Base-by-base conservation (phyloP, 2,329 filamentous ascomycete species). In the Paracoccidioides brasiliensis region DNA sequence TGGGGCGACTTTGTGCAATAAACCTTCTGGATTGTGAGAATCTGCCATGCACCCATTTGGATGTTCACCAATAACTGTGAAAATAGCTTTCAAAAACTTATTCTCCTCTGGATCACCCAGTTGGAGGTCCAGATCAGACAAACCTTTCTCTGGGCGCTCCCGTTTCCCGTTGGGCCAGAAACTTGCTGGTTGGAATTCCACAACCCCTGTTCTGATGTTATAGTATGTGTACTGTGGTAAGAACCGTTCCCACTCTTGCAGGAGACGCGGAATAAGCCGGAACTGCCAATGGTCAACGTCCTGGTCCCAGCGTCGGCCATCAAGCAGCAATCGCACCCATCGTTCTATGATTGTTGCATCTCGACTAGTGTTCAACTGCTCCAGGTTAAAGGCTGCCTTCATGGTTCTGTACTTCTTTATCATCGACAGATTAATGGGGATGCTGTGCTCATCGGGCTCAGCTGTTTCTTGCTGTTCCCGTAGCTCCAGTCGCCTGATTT, bases 201-300 rank as follows among this genome's bases (percentile, higher is more conserved):
- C 66, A n/a, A 63, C 55, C 0, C 77, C 77, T 0, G 65, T 67
- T 1, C 63, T 58, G 0, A 68, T 72, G 37, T 58, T 63, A 58
- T 77, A 76, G 33, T 54, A 51, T 8, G 73, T 59, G 2, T 61
- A 58, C 28, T 67, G 66, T 0, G 72, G 72, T 6, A 80, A 54
- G 56, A 79, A 78, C 43, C 70, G 68, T 10, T 64, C 64, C 67
- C 78, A 80, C 61, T 78, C 75, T 49, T 68, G 63, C n/a, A 80
- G 59, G 35, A 76, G 61, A 6, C 67, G 62, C 0, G 78, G 78
- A 3, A 79, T 61, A 0, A 66, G 55, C 14, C 65, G 62, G 12
- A 62, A 60, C 43, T 67, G 61, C 72, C 70, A 75, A 9, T 45
- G 56, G 5, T 52, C 53, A 14, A 60, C 59, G 38, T 57, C 51